Conservation (phyloP, 106 monocot genomes). For the Dioscorea alata region DNA sequence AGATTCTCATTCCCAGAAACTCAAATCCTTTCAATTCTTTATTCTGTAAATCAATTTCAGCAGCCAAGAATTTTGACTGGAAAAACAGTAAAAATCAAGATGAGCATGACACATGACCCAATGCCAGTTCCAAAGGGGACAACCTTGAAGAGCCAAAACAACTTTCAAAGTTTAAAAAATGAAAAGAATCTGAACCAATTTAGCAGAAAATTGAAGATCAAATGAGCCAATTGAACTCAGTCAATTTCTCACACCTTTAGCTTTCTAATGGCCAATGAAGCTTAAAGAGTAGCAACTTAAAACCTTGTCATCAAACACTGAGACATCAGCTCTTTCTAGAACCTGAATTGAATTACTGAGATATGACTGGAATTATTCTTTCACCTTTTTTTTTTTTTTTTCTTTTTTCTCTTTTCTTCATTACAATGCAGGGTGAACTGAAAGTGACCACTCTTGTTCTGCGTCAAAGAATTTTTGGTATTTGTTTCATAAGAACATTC, state of each 20-base stretch:
- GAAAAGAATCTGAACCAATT: too few species aligned
- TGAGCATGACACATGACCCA: conserved; percentile 9
- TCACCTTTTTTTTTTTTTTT: too few species aligned
- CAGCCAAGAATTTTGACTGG: conserved; percentile 19
- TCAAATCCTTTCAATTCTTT: too few species aligned
- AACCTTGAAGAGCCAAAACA: conserved; percentile 21
- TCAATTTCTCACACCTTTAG: too few species aligned
- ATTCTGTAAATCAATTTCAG: background rate
- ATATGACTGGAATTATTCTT: too few species aligned
- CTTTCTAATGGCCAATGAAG: too few species aligned
- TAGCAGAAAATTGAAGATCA: too few species aligned
- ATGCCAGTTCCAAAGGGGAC: conserved; percentile 20
- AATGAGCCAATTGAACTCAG: too few species aligned
- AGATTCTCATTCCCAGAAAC: too few species aligned
- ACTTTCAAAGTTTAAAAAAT: background rate
- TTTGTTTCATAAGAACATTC: too few species aligned
- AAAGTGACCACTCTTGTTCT: conserved; percentile 9
- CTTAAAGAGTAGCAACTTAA: background rate
- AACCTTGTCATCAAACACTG: conserved; percentile 2
- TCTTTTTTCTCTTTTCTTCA: too few species aligned
- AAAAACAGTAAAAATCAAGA: conserved; percentile 2
- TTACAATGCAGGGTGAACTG: background rate
- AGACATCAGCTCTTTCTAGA: conserved; percentile 7
- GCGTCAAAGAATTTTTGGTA: too few species aligned
- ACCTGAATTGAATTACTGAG: background rate